Evolutionary conservation across 179 eudicot genomes (phyloP).

Genomic region (Pouteria campechiana): DNA sequence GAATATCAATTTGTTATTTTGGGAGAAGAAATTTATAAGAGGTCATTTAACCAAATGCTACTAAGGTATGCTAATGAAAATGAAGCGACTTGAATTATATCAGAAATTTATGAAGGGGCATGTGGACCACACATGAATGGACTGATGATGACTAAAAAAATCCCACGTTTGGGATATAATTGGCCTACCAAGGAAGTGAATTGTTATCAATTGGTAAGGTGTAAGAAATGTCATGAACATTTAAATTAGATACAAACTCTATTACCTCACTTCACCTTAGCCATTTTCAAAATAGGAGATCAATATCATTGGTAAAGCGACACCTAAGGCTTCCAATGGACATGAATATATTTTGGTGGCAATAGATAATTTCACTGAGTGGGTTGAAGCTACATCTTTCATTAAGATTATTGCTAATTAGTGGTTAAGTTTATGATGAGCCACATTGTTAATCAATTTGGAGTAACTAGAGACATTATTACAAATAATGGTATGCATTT

Average conservation of each 20-base stretch:
- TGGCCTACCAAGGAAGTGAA: neutral
- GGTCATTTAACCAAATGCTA: neutral
- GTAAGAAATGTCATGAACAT: neutral
- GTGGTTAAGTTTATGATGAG: neutral
- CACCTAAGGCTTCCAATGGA: neutral
- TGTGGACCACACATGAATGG: neutral
- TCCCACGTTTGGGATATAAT: too few relatives aligned
- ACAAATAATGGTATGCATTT: neutral
- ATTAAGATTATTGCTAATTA: neutral
- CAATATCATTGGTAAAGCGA: neutral
- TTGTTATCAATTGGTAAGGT: neutral
- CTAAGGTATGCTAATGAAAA: neutral
- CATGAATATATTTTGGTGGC: neutral
- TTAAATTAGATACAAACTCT: neutral
- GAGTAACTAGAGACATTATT: neutral
- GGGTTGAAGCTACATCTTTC: neutral
- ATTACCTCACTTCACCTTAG: neutral
- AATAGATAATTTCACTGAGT: neutral
- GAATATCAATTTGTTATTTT: too few relatives aligned
- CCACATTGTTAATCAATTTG: too few relatives aligned
- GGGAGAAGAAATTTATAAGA: neutral
- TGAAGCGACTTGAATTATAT: too few relatives aligned
- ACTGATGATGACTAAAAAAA: neutral
- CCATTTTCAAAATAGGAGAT: neutral
- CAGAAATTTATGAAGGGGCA: neutral